These are phyloP conservation scores for Epichloe glyceriae DNA, from an alignment of 2,329 filamentous ascomycete genomes.

Conservation along the genomic window DNA sequence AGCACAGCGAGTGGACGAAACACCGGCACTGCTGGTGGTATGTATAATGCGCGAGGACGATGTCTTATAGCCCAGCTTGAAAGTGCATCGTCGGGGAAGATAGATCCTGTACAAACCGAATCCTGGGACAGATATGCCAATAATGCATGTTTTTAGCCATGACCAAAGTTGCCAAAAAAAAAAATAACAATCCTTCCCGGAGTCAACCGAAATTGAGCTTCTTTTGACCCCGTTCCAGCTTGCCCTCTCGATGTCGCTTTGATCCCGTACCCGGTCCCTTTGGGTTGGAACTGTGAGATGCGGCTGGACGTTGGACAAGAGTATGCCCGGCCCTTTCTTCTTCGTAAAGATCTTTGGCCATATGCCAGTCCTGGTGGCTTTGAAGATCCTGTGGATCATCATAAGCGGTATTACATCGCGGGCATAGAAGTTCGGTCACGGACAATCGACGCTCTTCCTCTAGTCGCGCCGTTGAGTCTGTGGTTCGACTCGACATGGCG, in stretches of 20 bases:
- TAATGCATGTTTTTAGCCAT: not conserved
- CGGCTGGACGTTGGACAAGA: slow-evolving; percentile 27
- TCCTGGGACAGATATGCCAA: not conserved
- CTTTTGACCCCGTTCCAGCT: slow-evolving; percentile 45
- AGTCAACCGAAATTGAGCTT: slow-evolving; percentile 46
- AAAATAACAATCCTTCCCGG: not conserved
- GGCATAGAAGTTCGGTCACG: slow-evolving; percentile 33
- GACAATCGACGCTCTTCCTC: not conserved
- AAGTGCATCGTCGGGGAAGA: not conserved
- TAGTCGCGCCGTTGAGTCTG: not conserved
- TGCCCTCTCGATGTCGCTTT: slow-evolving; percentile 27
- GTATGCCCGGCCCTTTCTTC: slow-evolving; percentile 38
- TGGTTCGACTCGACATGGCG: not conserved
- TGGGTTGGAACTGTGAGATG: slow-evolving; percentile 17
- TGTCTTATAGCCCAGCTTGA: not conserved
- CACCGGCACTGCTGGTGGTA: not conserved
- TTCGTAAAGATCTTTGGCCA: slow-evolving; percentile 73
- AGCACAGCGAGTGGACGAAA: not conserved
- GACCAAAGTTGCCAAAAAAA: not conserved
- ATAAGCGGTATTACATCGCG: slow-evolving; percentile 52
- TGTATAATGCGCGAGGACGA: not conserved
- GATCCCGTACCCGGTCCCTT: slow-evolving; percentile 23
- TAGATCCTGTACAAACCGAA: not conserved
- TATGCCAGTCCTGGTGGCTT: slow-evolving; percentile 88
- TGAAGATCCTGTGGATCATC: slow-evolving; percentile 43